These are phyloP conservation scores for Leishmania amazonensis DNA, from an alignment of 208 protist genomes.

Conservation along the genomic window DNA sequence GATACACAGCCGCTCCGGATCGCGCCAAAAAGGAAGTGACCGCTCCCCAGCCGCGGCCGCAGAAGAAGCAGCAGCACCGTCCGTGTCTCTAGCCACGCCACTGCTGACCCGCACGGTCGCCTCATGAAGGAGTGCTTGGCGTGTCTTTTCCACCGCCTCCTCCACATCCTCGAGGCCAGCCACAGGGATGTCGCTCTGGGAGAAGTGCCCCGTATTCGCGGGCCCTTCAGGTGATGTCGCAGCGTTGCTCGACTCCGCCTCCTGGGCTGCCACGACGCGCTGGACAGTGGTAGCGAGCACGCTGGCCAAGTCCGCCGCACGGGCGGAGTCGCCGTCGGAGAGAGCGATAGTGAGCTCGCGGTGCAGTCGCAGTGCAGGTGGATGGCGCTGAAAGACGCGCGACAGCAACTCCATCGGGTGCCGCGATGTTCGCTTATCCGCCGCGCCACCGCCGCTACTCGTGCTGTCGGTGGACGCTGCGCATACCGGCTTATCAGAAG, in stretches of 20 bases:
- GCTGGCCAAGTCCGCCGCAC: slow-evolving; percentile 65
- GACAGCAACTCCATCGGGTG: slow-evolving; percentile 72
- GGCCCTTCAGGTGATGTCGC: neutral
- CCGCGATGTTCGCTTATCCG: neutral
- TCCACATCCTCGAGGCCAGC: slow-evolving; percentile 29
- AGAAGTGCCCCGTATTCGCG: neutral
- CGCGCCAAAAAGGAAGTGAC: slow-evolving; percentile 51
- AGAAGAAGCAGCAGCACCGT: neutral
- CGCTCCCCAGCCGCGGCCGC: neutral
- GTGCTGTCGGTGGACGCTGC: no score
- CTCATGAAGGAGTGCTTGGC: slow-evolving; percentile 25
- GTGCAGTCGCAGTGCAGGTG: slow-evolving; percentile 67
- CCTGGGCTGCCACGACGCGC: slow-evolving; percentile 15
- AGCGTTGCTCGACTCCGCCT: neutral
- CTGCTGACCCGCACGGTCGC: neutral
- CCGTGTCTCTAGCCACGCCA: neutral
- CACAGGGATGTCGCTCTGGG: slow-evolving; percentile 13
- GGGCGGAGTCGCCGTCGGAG: slow-evolving; percentile 57
- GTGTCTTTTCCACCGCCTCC: slow-evolving; percentile 37
- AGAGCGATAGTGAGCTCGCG: slow-evolving; percentile 74
- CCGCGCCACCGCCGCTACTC: neutral
- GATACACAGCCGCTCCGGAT: slow-evolving; percentile 56
- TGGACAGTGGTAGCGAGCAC: slow-evolving; percentile 59
- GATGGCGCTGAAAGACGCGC: slow-evolving; percentile 71
- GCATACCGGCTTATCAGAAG: neutral